A percentile compares a stretch with the other conserved stretches of the same genome.
These are phyloP conservation scores for Stylosanthes scabra DNA, from an alignment of 331 rosid genomes.

Conservation along the genomic window DNA sequence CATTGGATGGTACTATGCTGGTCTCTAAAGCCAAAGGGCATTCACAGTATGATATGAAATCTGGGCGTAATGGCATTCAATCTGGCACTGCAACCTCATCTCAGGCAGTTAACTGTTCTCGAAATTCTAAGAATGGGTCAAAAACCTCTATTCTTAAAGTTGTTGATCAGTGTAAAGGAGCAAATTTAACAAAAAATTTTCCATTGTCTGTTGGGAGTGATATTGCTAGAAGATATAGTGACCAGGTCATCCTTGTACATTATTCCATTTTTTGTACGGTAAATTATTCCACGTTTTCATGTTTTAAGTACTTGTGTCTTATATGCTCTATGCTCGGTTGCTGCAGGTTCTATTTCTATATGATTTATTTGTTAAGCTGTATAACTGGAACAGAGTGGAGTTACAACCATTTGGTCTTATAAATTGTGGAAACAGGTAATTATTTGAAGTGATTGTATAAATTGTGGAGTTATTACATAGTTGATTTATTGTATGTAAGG, in stretches of 20 bases:
- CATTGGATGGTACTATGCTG: constrained; percentile 43
- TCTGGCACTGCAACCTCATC: constrained; percentile 51
- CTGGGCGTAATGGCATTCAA: constrained; percentile 49
- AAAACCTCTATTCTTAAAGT: constrained; percentile 66
- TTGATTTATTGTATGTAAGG: constrained; percentile 15
- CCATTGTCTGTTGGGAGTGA: constrained; percentile 54
- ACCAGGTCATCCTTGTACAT: constrained; percentile 62
- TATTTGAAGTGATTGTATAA: constrained; percentile 29
- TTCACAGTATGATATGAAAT: constrained; percentile 40
- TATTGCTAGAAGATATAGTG: constrained; percentile 61
- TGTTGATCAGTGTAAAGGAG: constrained; percentile 75
- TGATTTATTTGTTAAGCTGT: constrained; percentile 83
- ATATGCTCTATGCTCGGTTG: constrained; percentile 28
- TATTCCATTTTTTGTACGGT: neutral
- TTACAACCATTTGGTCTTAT: constrained; percentile 84
- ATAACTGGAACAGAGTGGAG: constrained; percentile 75
- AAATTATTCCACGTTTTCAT: constrained; percentile 4
- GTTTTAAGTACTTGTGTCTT: constrained; percentile 24
- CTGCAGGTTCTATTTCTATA: constrained; percentile 83
- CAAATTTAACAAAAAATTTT: constrained; percentile 59
- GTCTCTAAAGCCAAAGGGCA: constrained; percentile 50
- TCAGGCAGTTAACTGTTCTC: constrained; percentile 49
- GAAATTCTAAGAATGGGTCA: constrained; percentile 64
- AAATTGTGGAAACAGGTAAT: constrained; percentile 95
- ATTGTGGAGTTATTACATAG: constrained; percentile 57